Percentiles rank a stretch among this genome's conserved stretches.
These are phyloP conservation scores for Rosa chinensis DNA, from an alignment of 306 rosid genomes.

Conservation along the genomic window DNA sequence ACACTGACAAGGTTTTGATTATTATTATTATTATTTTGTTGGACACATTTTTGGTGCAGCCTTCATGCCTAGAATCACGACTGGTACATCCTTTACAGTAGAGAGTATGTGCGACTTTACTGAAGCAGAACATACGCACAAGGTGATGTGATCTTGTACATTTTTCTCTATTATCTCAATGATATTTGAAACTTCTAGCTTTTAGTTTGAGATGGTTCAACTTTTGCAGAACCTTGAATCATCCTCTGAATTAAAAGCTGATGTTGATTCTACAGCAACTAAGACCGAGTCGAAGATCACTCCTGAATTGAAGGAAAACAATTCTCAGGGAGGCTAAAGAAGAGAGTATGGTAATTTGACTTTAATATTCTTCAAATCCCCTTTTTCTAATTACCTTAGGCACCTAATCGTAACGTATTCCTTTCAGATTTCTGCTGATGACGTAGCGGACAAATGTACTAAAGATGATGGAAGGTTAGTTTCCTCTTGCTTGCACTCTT, in stretches of 20 bases:
- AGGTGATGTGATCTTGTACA: slow-evolving; percentile 41
- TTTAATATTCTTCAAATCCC: slow-evolving; percentile 7
- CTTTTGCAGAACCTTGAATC: slow-evolving; percentile 45
- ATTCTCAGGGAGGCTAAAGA: slow-evolving; percentile 28
- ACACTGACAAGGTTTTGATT: slow-evolving; percentile 15
- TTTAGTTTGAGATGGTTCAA: slow-evolving; percentile 4
- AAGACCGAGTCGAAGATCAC: slow-evolving; percentile 31
- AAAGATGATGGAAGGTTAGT: slow-evolving; percentile 37
- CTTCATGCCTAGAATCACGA: slow-evolving; percentile 86
- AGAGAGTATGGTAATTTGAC: slow-evolving; percentile 26
- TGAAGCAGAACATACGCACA: slow-evolving; percentile 63
- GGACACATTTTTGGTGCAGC: slow-evolving; percentile 51
- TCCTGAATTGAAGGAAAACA: slow-evolving; percentile 32
- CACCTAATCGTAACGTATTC: slow-evolving; percentile 10
- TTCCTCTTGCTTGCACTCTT: slow-evolving; percentile 31
- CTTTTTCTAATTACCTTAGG: slow-evolving; percentile 4
- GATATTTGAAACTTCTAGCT: slow-evolving; percentile 7
- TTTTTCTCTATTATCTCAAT: background rate
- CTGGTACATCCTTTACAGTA: slow-evolving; percentile 63
- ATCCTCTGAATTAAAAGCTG: slow-evolving; percentile 29
- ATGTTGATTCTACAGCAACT: slow-evolving; percentile 22
- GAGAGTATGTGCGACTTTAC: slow-evolving; percentile 77
- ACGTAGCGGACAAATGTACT: slow-evolving; percentile 4
- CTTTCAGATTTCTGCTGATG: slow-evolving; percentile 39
- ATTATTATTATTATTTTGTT: background rate